phyloP scores from a whole-genome alignment of 2,329 filamentous ascomycete species.

The Huntiella omanensis region DNA sequence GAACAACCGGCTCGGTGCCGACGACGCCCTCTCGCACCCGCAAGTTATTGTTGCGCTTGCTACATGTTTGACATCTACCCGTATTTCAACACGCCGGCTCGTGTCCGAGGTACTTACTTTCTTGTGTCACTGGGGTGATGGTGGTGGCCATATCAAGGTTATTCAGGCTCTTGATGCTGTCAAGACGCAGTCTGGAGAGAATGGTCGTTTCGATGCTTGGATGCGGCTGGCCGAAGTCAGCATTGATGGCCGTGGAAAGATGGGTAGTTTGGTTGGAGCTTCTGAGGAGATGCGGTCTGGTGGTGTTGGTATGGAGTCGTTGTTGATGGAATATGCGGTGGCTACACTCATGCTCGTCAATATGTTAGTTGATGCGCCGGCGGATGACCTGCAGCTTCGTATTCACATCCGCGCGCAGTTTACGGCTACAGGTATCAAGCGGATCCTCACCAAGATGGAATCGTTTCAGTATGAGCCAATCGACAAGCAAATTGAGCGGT shows the following conservation, averaged over 20 bases:
- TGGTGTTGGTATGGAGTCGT: conserved; percentile 95
- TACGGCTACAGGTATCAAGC: conserved; percentile 84
- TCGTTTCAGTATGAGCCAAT: conserved; percentile 95
- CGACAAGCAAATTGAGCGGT: conserved; percentile 93
- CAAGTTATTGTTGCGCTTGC: conserved; percentile 78
- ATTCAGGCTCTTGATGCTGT: conserved; percentile 84
- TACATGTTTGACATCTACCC: conserved; percentile 70
- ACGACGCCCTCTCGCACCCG: conserved; percentile 80
- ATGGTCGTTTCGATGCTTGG: conserved; percentile 93
- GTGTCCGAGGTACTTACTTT: conserved; percentile 95
- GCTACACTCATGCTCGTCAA: conserved; percentile 90
- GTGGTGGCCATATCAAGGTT: conserved; percentile 79
- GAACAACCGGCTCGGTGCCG: conserved; percentile 98
- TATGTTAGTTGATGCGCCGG: conserved; percentile 83
- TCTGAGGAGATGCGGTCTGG: conserved; percentile 92
- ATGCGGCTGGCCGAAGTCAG: conserved; percentile 97
- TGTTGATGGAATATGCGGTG: conserved; percentile 97
- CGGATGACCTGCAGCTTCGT: conserved; percentile 72
- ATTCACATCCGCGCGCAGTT: conserved; percentile 94
- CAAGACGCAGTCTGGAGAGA: conserved; percentile 74
- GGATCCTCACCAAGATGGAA: conserved; percentile 91
- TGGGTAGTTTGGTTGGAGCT: conserved; percentile 92
- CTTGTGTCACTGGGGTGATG: conserved; percentile 81
- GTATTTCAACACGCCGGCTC: conserved; percentile 79
- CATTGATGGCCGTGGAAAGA: conserved; percentile 90